A percentile compares a stretch with the other conserved stretches of the same genome.
phyloP scores from a whole-genome alignment of 1,284 basidiomycete genomes.

The Sporisorium reilianum region DNA sequence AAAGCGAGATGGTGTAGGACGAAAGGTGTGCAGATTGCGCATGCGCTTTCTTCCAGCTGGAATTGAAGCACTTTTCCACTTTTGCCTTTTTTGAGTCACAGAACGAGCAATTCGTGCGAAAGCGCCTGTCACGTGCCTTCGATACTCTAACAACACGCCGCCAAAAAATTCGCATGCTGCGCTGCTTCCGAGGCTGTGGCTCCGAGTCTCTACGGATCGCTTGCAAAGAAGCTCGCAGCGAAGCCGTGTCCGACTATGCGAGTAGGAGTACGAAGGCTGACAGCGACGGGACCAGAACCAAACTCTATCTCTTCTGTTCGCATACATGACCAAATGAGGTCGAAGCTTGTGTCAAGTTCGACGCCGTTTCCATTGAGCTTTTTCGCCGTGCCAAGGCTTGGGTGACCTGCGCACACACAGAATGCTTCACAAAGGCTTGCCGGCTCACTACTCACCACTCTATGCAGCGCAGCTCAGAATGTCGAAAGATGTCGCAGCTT shows the following conservation, averaged over 20 bases:
- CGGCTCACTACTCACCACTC: too few species aligned
- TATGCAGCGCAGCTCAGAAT: too few species aligned
- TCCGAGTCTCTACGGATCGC: slow-evolving; percentile 28
- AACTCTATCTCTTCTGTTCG: neutral
- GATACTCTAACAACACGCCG: slow-evolving; percentile 6
- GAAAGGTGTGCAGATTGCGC: slow-evolving; percentile 6
- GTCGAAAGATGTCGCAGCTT: neutral
- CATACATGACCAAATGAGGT: neutral
- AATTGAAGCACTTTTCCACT: slow-evolving; percentile 12
- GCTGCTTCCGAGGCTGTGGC: neutral
- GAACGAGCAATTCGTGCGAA: slow-evolving; percentile 14
- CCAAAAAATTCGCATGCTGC: too few species aligned
- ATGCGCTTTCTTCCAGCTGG: slow-evolving; percentile 14
- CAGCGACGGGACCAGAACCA: too few species aligned
- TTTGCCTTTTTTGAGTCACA: slow-evolving; percentile 27
- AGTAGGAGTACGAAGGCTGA: neutral
- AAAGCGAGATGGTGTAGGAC: slow-evolving; percentile 1
- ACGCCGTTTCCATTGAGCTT: neutral
- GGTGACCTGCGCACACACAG: neutral
- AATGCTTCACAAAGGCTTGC: neutral
- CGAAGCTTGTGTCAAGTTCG: neutral
- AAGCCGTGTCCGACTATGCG: neutral
- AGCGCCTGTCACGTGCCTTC: neutral
- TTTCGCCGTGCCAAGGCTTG: neutral
- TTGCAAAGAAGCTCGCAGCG: slow-evolving; percentile 4